These are phyloP conservation scores for Mucor indicus DNA, from an alignment of 371 early-diverging fungal genomes.

Conservation along the genomic window DNA sequence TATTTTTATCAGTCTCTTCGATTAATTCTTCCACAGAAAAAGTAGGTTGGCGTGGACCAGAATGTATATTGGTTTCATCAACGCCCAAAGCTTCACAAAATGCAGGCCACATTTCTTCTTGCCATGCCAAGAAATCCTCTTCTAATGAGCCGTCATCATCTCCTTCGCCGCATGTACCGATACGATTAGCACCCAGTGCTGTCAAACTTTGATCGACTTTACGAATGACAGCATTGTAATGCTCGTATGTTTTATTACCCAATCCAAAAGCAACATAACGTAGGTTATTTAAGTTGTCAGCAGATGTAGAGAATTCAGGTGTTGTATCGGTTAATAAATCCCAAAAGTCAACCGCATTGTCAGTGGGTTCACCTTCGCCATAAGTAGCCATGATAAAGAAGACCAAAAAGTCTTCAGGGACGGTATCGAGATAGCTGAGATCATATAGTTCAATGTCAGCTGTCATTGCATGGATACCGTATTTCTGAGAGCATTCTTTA, in stretches of 20 bases:
- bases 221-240: constrained; percentile 84
- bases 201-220: constrained; percentile 62
- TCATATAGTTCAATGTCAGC: constrained; percentile 90
- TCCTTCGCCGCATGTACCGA: constrained; percentile 88
- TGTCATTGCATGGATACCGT: constrained; percentile 73
- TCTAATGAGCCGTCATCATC: constrained; percentile 96
- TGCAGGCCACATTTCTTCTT: constrained; percentile 77
- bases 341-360: constrained; percentile 88
- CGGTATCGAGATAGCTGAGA: constrained; percentile 67
- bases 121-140: constrained; percentile 94
- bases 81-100: constrained; percentile 75
- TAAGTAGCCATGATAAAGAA: constrained; percentile 91
- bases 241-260: constrained; percentile 97
- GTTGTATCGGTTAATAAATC: constrained; percentile 68
- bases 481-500: constrained; percentile 77
- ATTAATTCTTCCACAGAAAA: constrained; percentile 46
- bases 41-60: constrained; percentile 40
- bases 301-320: constrained; percentile 59
- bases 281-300: constrained; percentile 48
- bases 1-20: constrained; percentile 27
- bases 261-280: constrained; percentile 89
- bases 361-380: constrained; percentile 91
- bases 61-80: constrained; percentile 44
- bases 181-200: constrained; percentile 71
- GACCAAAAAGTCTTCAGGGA: constrained; percentile 62